Evolutionary conservation across 2,329 filamentous ascomycete species (phyloP), one percentile per base, ranked within the genome.

Genomic region (Curvularia hawaiiensis): DNA sequence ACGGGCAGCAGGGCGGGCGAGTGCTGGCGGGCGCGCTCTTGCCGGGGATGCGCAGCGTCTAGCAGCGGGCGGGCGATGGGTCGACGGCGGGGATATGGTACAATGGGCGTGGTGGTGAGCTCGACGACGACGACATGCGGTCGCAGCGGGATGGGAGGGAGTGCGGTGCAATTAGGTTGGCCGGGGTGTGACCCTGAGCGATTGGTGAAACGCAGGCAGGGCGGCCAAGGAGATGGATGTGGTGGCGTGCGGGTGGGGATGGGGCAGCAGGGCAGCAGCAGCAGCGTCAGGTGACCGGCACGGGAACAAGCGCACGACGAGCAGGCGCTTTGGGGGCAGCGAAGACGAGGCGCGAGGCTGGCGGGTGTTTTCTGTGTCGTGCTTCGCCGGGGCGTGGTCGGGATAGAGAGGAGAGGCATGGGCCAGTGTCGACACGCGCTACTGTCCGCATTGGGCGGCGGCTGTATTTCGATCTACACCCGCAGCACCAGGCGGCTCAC

Each of bases 131-230:
- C 60, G 57, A 58, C 60, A 60, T 61, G 61, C 58, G 60, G 52
- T 57, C 57, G 61, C 55, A 16, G 57, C 50, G 54, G 53, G 41
- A 30, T 43, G 43, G 44, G 38, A 51, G 33, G 31, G 50, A 39
- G 56, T 45, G 55, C 43, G 41, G 60, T 53, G 56, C 60, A 54
- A 52, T 43, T 43, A 64, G 60, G 61, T n/a, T 47, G 28, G 44
- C 44, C 44, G 44, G 44, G 44, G 44, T 52, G 50, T 54, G 59
- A 61, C 62, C 62, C 66, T 68, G 64, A 62, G 57, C 60, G 52
- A 60, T 44, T 62, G 59, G 60, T 67, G 66, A 67, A 68, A 68
- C 69, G 65, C 68, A 44, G 59, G 52, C 61, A 63, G 63, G 63
- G 60, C 60, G 60, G 58, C 59, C 46, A 56, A 38, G 24, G 54